Base-by-base conservation (phyloP, 2,329 filamentous ascomycete species). In the Cladosporium sp. region DNA sequence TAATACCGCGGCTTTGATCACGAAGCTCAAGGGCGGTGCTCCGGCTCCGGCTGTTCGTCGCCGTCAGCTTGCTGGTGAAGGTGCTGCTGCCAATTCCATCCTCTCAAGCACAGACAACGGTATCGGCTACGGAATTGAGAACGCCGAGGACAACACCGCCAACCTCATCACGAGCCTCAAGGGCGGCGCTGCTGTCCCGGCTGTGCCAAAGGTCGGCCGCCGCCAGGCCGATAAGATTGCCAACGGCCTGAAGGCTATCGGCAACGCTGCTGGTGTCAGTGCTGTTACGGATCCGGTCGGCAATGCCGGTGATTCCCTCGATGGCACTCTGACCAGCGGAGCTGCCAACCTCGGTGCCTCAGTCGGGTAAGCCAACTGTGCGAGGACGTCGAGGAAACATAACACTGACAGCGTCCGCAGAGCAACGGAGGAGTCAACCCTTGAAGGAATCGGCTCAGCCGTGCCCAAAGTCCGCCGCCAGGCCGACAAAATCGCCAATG, bases 111-210 rank as follows among this genome's bases (percentile, higher is more conserved):
- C 60, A 3, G 60, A 62, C 37, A 60, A 62, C 16, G 60, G 54
- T 5, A 51, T 60, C 7, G 61, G 61, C 13, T 59, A 58, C 18
- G 60, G 60, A 6, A 50, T 60, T 19, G 56, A 63, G 52, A 55
- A 62, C 41, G 58, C 57, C 7, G 56, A 60, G 51, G 56, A 62
- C 41, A 59, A 60, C 49, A 54, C 44, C 22, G 58, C 43, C 42
- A 41, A 37, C 34, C 11, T 35, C 16, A 22, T 43, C 43, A 41
- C 49, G 34, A 46, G 32, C 32, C 13, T 16, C 32, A 46, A 46
- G 14, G 44, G 16, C 19, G 40, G 40, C 18, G 40, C 44, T 18
- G 28, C n/a, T 13, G 22, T 34, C 10, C 48, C 49, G 11, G 18
- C 41, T 9, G 38, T 16, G 9, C 45, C 35, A 13, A 49, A 49